Evolutionary conservation across 139 green algal species (phyloP), one percentile per base, ranked within the genome.

Genomic region (Edaphochlamys debaryana): DNA sequence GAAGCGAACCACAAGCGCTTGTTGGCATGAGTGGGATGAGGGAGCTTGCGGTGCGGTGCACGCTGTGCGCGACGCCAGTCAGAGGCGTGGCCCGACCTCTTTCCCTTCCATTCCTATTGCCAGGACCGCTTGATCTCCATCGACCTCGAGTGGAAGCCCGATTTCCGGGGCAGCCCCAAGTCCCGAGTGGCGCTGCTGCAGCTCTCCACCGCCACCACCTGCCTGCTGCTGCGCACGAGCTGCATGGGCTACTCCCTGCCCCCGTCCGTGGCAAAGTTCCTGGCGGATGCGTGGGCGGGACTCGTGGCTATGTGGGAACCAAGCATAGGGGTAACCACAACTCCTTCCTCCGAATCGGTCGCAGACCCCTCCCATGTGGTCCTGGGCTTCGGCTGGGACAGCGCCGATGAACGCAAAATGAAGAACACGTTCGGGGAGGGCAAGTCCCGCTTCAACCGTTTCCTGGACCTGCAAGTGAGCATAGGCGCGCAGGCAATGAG

Each of bases 101-200:
- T 23, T 29, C 73, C 60, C 42, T n/a, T 42, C 15, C 40, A 0
- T 63, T 37, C 0, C 9, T n/a, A 29, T 20, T 30, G 17, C 0
- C 56, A 78, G 56, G 67, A 79, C 50, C 67, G 67, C 2, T 25
- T 75, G 22, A n/a, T 94, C 19, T 78, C 89, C 29, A 94, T 94
- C 68, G 91, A 94, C 85, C 74, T 94, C 42, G 91, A 94, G 85
- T 94, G 91, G 91, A 67, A 74, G 62, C 90, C 90, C 4, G 84
- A 90, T n/a, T 50, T 70, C 25, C 41, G 68, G 4, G 34, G 79
- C 41, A 50, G 82, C 5, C 84, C 77, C 29, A 78, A 36, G 54
- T 77, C 62, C 48, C 82, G 42, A 1, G 77, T 88, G 62, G 82
- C 83, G 48, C 78, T 88, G 67, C 34, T 88, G 40, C 79, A 91